Percentiles rank a stretch among this genome's conserved stretches.
Conservation (phyloP, 805 yeast species). For the Ogataea neopini region DNA sequence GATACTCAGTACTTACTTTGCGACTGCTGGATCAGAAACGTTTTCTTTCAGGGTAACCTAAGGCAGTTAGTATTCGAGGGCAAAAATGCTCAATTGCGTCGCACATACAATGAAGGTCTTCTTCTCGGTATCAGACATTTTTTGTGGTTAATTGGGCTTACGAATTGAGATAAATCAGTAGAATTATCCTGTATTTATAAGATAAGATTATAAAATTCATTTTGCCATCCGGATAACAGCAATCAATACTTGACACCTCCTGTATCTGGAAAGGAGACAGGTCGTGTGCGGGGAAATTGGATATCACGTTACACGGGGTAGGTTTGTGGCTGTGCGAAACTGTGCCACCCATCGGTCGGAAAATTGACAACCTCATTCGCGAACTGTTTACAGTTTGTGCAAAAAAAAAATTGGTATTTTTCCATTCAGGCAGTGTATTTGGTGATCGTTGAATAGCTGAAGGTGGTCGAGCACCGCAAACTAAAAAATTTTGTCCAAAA, state of each 20-base stretch:
- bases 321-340: background rate
- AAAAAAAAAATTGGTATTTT: too few species aligned
- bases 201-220: background rate
- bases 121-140: slow-evolving; percentile 25
- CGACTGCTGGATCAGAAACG: slow-evolving; percentile 34
- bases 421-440: background rate
- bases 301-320: background rate
- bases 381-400: too few species aligned
- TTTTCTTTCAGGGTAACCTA: slow-evolving; percentile 42
- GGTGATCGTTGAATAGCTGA: background rate
- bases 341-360: too few species aligned
- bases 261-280: slow-evolving; percentile 2
- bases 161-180: too few species aligned
- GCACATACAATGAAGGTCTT: slow-evolving; percentile 36
- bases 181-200: too few species aligned
- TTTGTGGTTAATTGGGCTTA: background rate
- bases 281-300: slow-evolving; percentile 1
- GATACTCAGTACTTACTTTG: slow-evolving; percentile 26
- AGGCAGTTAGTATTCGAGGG: background rate
- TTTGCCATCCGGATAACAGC: slow-evolving; percentile 3
- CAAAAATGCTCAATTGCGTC: too few species aligned
- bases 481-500: slow-evolving; percentile 1
- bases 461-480: background rate
- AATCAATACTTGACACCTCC: slow-evolving; percentile 5
- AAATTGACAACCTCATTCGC: too few species aligned